Evolutionary conservation across 306 rosid species (phyloP), one percentile per base, ranked within the genome.

Genomic region (Prunus padus): DNA sequence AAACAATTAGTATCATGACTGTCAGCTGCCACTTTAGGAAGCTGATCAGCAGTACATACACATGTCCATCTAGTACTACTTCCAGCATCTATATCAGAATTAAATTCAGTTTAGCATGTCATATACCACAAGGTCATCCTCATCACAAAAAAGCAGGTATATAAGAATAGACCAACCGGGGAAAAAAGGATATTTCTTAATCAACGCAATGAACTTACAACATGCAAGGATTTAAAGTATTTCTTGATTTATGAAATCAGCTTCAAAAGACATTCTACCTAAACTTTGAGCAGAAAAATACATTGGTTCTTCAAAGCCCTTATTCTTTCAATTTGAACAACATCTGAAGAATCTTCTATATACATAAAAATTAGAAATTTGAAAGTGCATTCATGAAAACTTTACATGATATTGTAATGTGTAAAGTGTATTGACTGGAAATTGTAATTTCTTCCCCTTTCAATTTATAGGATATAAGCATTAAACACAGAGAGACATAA

Each of bases 21-120:
- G 62, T 75, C 82, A 69, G 86, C 86, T 71, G 84, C 84, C 65
- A 95, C 92, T 79, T 89, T 82, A n/a, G 97, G 99, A 70, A 90
- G 83, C 22, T 89, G 91, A 49, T 86, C 80, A 40, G 87, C 80
- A 67, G 86, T 84, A 70, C 99, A 95, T 66, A 77, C 55, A 77
- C 99, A 95, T 57, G 89, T 90, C 99, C 99, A 92, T 65, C 63
- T 69, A 74, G 76, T 71, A 72, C 68, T 80, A 66, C 79, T 77
- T 72, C 82, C 87, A 51, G 82, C 81, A 85, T 90, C 96, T 95
- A 72, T 66, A 82, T 77, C 73, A 22, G 71, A 80, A 26, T 67
- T 9, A 78, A 72, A 63, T 78, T 75, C 51, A 82, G 31, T 37
- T 66, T 77, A 85, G 72, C 40, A 56, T 75, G 60, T 20, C 63